phyloP scores from a whole-genome alignment of 2,329 filamentous ascomycete genomes.

The Capronia americana region DNA sequence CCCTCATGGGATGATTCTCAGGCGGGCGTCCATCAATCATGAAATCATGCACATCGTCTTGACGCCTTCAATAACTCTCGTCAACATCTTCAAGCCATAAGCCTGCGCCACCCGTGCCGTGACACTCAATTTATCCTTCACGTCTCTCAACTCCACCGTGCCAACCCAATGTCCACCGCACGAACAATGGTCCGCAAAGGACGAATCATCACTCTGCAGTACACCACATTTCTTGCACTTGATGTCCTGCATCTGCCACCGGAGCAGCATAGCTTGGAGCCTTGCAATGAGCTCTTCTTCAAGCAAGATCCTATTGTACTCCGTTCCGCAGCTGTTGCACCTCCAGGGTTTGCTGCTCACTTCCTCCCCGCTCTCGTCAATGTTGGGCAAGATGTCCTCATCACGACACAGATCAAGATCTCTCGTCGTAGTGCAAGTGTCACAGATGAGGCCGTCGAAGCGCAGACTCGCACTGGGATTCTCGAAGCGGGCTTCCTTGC shows the following conservation, averaged over 20 bases:
- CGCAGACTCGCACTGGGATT: conserved; percentile 81
- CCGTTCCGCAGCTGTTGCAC: conserved; percentile 75
- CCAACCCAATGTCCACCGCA: conserved; percentile 87
- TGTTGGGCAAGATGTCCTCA: conserved; percentile 73
- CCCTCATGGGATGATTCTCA: too few species aligned
- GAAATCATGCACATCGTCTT: conserved; percentile 49
- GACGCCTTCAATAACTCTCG: conserved; percentile 73
- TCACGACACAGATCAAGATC: conserved; percentile 94
- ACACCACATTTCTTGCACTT: conserved; percentile 72
- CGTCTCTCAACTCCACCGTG: conserved; percentile 70
- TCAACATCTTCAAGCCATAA: conserved; percentile 83
- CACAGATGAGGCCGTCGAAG: conserved; percentile 79
- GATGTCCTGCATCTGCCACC: conserved; percentile 89
- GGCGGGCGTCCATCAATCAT: conserved; percentile 18
- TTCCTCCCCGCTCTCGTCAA: conserved; percentile 40
- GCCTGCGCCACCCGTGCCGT: conserved; percentile 76
- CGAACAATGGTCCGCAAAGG: conserved; percentile 91
- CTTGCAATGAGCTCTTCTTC: conserved; percentile 82
- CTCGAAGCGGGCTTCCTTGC: conserved; percentile 80
- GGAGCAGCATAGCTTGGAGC: conserved; percentile 75
- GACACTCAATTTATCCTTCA: conserved; percentile 70
- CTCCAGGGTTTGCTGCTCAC: conserved; percentile 65
- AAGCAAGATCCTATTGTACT: conserved; percentile 78
- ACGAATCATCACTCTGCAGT: conserved; percentile 75
- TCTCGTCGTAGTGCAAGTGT: conserved; percentile 85